Evolutionary conservation across 2,329 filamentous ascomycete species (phyloP).

Genomic region (Lecanosticta acicola): DNA sequence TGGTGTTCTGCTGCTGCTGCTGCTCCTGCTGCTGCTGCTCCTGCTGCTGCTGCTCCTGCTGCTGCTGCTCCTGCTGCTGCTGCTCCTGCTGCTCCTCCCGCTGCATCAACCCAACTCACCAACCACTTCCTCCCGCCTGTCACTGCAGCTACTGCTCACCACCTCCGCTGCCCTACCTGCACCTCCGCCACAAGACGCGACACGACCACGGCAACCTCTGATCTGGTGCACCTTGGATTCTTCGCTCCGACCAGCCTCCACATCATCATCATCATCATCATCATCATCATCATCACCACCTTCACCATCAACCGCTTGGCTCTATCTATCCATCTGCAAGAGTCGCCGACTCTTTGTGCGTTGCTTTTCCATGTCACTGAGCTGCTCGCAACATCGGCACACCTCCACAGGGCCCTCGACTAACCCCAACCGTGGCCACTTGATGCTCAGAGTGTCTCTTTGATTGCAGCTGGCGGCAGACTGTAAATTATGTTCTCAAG

Average conservation of each 20-base stretch:
- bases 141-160: too few relatives aligned
- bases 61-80: too few relatives aligned
- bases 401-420: neutral
- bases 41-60: conserved; percentile 10
- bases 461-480: neutral
- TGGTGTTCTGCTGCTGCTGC: conserved; percentile 2
- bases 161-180: conserved; percentile 2
- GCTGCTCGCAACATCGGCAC: neutral
- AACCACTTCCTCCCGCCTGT: too few relatives aligned
- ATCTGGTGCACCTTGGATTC: too few relatives aligned
- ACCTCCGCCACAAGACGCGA: conserved; percentile 1
- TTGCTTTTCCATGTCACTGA: neutral
- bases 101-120: too few relatives aligned
- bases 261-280: too few relatives aligned
- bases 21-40: conserved; percentile 4
- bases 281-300: too few relatives aligned
- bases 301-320: too few relatives aligned
- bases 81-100: too few relatives aligned
- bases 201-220: neutral
- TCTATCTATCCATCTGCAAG: too few relatives aligned
- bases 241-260: too few relatives aligned
- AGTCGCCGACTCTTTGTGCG: conserved; percentile 1
- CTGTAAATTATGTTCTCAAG: conserved; percentile 10
- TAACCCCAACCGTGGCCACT: too few relatives aligned
- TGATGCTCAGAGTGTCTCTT: neutral